Base-by-base conservation (phyloP, 148 eudicot genomes). In the Rhododendron vialii region DNA sequence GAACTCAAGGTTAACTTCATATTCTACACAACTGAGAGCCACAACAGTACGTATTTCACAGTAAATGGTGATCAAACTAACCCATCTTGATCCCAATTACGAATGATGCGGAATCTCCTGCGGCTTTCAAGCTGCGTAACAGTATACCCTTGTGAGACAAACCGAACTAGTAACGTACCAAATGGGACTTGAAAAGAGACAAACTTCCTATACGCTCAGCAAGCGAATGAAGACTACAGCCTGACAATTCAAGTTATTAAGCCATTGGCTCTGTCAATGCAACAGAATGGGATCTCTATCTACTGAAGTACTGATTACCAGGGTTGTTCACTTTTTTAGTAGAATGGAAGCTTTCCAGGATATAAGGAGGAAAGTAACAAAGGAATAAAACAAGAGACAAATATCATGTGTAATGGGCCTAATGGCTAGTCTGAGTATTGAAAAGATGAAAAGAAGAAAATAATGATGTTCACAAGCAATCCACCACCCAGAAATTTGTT, bases 71-170 rank as follows among this genome's bases (percentile, higher is more conserved):
- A 15, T 48, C 82, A 75, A 84, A 89, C 94, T 91, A 80, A 97
- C 99, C 99, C 99, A 88, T 97, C 99, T 93, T 97, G 99, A 90
- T 93, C 98, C 99, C 98, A 94, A 38, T 92, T 90, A 69, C 88
- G 94, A 83, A 95, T 85, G 57, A 97, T 97, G 85, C 92, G 93
- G 84, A 95, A 97, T 93, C 99, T 93, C 87, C 98, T 84, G 24
- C 95, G 96, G 86, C 99, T 93, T 93, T 97, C 98, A 86, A 97
- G 94, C 99, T 97, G 91, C 88, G 88, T 76, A 67, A 83, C 61
- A 82, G 55, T 76, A 74, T 45, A 77, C n/a, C 82, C 65, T 75
- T 75, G 3, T 86, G 83, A 82, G 48, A 74, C 38, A 74, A 28
- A n/a, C 57, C 51, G 26, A 67, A 41, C 45, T 81, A n/a, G 51